Percentiles rank a stretch among this genome's conserved stretches.
Conservation (phyloP, 2,329 filamentous ascomycete genomes). For the Colletotrichum sp. region DNA sequence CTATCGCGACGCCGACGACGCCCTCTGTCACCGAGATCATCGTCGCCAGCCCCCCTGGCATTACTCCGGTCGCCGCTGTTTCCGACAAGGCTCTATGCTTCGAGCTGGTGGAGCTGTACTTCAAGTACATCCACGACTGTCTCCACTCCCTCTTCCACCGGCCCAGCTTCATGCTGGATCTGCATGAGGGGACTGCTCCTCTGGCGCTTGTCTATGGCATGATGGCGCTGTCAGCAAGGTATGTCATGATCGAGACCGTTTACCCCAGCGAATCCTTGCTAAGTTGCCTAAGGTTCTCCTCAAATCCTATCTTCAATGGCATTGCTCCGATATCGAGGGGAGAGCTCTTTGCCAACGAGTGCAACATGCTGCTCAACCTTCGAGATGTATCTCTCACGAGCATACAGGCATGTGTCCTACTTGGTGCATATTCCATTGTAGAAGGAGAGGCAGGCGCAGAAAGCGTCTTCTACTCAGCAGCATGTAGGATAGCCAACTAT, state of each 20-base stretch:
- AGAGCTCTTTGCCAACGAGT: constrained; percentile 26
- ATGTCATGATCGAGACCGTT: not conserved
- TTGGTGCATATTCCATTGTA: constrained; percentile 36
- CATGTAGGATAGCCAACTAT: constrained; percentile 38
- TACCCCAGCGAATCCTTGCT: not conserved
- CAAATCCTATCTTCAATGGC: constrained; percentile 20
- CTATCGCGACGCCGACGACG: constrained; percentile 11
- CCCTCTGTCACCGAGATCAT: constrained; percentile 15
- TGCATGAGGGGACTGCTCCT: constrained; percentile 24
- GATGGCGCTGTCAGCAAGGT: constrained; percentile 28
- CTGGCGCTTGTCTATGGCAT: constrained; percentile 28
- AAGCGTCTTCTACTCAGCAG: constrained; percentile 41
- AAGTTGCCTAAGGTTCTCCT: constrained; percentile 23
- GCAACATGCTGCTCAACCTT: constrained; percentile 33
- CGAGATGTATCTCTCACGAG: constrained; percentile 38
- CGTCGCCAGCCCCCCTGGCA: constrained; percentile 1
- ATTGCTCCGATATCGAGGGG: constrained; percentile 28
- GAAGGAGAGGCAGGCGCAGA: constrained; percentile 40
- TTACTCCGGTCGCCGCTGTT: constrained; percentile 17
- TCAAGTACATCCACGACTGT: constrained; percentile 36
- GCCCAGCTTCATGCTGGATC: constrained; percentile 27
- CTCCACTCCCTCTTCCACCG: constrained; percentile 37
- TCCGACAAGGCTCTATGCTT: constrained; percentile 21
- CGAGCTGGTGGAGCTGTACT: constrained; percentile 35
- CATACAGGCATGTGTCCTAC: constrained; percentile 43